Evolutionary conservation across 202 grass and related monocot genomes (phyloP).

Genomic region (Brachypodium distachyon): DNA sequence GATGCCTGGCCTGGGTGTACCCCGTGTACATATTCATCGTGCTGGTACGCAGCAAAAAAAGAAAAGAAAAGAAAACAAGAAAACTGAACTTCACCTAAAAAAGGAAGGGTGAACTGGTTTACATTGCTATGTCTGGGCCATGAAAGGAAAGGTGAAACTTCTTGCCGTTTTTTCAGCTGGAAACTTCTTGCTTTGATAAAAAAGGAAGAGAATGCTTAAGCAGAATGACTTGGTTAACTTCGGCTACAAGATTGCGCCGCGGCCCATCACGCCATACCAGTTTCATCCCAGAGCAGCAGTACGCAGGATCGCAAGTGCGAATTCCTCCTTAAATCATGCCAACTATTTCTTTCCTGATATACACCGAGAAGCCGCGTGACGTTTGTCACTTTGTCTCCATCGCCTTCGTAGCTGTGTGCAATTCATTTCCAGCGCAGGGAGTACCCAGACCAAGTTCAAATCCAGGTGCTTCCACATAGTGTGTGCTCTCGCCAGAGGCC

Average conservation of each 20-base stretch:
- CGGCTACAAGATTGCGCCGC: not conserved
- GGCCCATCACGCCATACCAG: not conserved
- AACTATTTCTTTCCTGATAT: not conserved
- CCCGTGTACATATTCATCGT: no score
- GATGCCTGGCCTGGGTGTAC: no score
- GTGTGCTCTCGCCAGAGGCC: not conserved
- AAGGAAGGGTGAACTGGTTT: no score
- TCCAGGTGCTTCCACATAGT: slow-evolving; percentile 3
- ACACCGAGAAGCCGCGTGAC: not conserved
- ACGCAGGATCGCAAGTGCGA: no score
- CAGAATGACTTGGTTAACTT: not conserved
- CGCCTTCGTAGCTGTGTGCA: not conserved
- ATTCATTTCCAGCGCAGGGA: not conserved
- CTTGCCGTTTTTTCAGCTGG: no score
- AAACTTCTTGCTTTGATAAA: not conserved
- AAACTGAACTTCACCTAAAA: no score
- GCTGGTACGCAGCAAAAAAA: not conserved
- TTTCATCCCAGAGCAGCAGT: not conserved
- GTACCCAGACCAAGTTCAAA: no score
- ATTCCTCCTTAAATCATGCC: no score
- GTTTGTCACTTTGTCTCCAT: not conserved
- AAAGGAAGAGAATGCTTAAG: not conserved
- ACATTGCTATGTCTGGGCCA: not conserved
- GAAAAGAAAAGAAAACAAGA: no score
- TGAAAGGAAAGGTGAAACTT: not conserved